Evolutionary conservation across 192 early-diverging fungal species (phyloP), one percentile per base, ranked within the genome.

Genomic region (Entomortierella chlamydospora): DNA sequence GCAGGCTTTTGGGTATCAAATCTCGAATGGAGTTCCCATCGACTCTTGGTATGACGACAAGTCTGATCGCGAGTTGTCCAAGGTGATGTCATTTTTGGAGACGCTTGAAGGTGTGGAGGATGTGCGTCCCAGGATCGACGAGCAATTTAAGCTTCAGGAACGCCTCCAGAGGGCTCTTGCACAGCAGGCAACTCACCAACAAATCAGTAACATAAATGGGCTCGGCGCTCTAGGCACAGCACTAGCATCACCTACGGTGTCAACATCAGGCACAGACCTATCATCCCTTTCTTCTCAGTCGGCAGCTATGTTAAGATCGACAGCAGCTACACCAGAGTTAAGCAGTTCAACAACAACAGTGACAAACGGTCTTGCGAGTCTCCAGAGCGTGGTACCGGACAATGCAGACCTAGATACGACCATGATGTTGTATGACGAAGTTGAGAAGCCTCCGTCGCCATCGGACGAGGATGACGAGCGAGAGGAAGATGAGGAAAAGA

Each of bases 1-100:
- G 10, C 91, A 93, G 59, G 91, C 91, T 2, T 93, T 91, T 83
- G 90, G 86, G 10, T 92, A 91, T 74, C 92, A 93, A 50, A 86
- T 89, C 49, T 87, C 86, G 25, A 93, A 93, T 56, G 91, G 91
- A 3, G 85, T 93, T 33, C 91, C 92, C 11, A 92, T 93, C 34
- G 88, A 83, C 61, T 87, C 84, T 64, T 93, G 91, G 91, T 93
- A 93, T 57, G 87, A 91, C 45, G 92, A 93, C 69, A 85, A 83
- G 72, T 47, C 59, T 30, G 92, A 93, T 62, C 63, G 79, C n/a
- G 92, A 92, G 83, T 83, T 93, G 56, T 58, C 80, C 55, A 82
- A 79, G 20, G 73, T 93, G 53, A 83, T 88, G 81, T 70, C 83
- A 30, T 93, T 93, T 66, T 54, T 93, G 37, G 83, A 91, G 52